Evolutionary conservation across 768 basidiomycete genomes (phyloP).

Genomic region (Mycena chlorophos): DNA sequence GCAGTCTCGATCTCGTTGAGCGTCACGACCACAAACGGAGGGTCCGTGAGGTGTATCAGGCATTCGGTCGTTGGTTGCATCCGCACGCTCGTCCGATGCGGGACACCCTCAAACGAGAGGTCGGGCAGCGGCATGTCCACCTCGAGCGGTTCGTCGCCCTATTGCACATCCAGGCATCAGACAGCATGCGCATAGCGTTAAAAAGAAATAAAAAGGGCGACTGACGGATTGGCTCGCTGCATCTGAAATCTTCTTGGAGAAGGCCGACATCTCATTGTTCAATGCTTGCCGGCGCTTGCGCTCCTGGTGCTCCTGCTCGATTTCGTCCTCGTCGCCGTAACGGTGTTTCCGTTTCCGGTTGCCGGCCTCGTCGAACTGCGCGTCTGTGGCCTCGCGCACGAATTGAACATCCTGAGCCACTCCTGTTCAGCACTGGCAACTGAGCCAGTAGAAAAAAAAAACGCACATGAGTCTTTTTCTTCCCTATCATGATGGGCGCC

Average conservation of each 20-base stretch:
- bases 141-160: slow-evolving; percentile 81
- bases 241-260: slow-evolving; percentile 90
- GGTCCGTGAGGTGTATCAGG: slow-evolving; percentile 91
- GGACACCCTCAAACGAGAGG: slow-evolving; percentile 95
- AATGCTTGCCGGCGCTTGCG: slow-evolving; percentile 82
- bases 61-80: slow-evolving; percentile 97
- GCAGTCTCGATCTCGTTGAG: slow-evolving; percentile 94
- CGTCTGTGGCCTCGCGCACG: slow-evolving; percentile 95
- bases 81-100: slow-evolving; percentile 91
- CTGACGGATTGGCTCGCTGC: slow-evolving; percentile 75
- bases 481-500: slow-evolving; percentile 97
- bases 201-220: not conserved
- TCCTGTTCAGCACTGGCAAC: not conserved
- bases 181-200: not conserved
- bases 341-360: slow-evolving; percentile 96
- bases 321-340: slow-evolving; percentile 98
- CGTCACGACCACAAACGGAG: slow-evolving; percentile 94
- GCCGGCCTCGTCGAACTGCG: slow-evolving; percentile 99
- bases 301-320: slow-evolving; percentile 98
- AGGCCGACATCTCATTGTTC: slow-evolving; percentile 93
- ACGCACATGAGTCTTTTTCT: slow-evolving; percentile 92
- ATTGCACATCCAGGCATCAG: slow-evolving; percentile 3
- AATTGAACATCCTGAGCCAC: slow-evolving; percentile 89
- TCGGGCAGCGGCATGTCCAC: slow-evolving; percentile 97
- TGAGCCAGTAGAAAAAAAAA: no score